Percentiles rank a stretch among this genome's conserved stretches.
phyloP scores from a whole-genome alignment of 352 stramenopile species.

The Phytophthora macrochlamydospora region DNA sequence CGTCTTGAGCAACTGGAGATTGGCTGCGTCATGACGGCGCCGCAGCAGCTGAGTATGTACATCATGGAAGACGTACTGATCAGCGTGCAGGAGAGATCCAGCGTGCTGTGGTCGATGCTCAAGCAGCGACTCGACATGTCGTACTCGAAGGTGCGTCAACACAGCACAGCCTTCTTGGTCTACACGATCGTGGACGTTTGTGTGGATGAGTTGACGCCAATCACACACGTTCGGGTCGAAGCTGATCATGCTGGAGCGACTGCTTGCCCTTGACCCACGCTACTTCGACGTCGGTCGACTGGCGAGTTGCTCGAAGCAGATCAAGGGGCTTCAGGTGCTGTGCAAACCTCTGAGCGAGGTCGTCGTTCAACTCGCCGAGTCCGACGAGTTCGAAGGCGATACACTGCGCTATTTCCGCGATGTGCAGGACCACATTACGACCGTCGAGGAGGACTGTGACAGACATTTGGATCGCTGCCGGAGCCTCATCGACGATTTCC shows the following conservation, averaged over 20 bases:
- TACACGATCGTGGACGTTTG: conserved; percentile 85
- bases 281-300: conserved; percentile 65
- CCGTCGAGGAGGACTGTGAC: conserved; percentile 82
- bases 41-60: conserved; percentile 80
- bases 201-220: conserved; percentile 79
- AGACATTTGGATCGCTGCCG: conserved; percentile 77
- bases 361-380: conserved; percentile 71
- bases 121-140: conserved; percentile 72
- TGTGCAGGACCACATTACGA: conserved; percentile 83
- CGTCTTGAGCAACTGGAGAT: conserved; percentile 62
- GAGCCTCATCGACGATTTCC: conserved; percentile 66
- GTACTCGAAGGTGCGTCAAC: conserved; percentile 85
- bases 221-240: conserved; percentile 75
- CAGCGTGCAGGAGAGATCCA: conserved; percentile 66
- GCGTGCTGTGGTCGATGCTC: conserved; percentile 52
- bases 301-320: conserved; percentile 60
- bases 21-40: conserved; percentile 70
- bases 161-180: conserved; percentile 70
- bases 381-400: conserved; percentile 70
- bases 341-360: conserved; percentile 76
- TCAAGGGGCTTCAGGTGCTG: conserved; percentile 80
- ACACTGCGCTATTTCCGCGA: conserved; percentile 83
- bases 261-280: conserved; percentile 59
- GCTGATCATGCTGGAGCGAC: conserved; percentile 68
- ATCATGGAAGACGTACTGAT: conserved; percentile 77